Evolutionary conservation across 352 stramenopile species (phyloP), one percentile per base, ranked within the genome.

Genomic region (Paralagenidium karlingii): DNA sequence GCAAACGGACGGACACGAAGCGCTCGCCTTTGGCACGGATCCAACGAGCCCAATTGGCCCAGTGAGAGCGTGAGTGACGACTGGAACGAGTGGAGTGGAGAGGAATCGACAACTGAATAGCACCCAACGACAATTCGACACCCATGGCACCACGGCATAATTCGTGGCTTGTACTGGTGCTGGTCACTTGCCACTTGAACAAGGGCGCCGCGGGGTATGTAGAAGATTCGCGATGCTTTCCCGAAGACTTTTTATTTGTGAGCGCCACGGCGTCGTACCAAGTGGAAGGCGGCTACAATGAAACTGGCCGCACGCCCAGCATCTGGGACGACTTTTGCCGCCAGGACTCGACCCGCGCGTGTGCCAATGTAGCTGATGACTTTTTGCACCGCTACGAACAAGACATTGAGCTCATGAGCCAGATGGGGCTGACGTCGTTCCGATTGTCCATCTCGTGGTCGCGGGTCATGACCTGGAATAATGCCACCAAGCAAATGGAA

Each of bases 251-350:
- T 53, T 18, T 67, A 12, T 82, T 60, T 50, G 80, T 76, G n/a
- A 52, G 51, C 19, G 71, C 76, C 8, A 90, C 76, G 8, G 76
- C 76, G 3, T 45, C 59, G 9, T 91, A 88, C 57, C 79, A 95
- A 55, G 74, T 94, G 26, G 91, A 97, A 70, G 90, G 88, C 16
- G 87, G 59, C 2, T 58, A 58, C 16, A 60, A 82, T 27, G 65
- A 79, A 37, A 77, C 61, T 5, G 82, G 85, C 8, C 63, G 84
- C 10, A 84, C 79, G 26, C 43, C 57, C 18, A 77, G 63, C 33
- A 96, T 97, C 38, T 98, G 94, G 94, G 92, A 98, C 66, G 81
- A 77, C 18, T 98, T 86, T 49, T 94, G 76, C 34, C 65, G 65
- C 27, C 58, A 61, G 11, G 54, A 62, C 21, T 55, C 82, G 16